Base-by-base conservation (phyloP, 768 basidiomycete species). In the Royoungia palumana region DNA sequence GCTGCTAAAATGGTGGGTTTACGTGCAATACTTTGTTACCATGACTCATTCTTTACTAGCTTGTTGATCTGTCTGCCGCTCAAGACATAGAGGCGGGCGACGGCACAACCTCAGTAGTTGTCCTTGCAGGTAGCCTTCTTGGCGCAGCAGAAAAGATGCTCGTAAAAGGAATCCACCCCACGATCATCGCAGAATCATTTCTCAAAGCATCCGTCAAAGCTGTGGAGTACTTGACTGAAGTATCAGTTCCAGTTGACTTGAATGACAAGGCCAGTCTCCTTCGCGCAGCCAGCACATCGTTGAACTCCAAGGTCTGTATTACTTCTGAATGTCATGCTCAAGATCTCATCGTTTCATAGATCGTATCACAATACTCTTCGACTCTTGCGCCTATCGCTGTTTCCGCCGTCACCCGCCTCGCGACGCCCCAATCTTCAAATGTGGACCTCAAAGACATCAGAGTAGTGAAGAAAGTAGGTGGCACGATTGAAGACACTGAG, bases 11-110 rank as follows among this genome's bases (percentile, higher is more conserved):
- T 99, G 96, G 95, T 84, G 53, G 46, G 14, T 21, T 36, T 41
- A 28, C 39, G 11, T 27, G 22, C 30, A n/a, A 37, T 38, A 17
- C 22, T 14, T 34, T 5, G n/a, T 20, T 30, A 24, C 36, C 19
- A 24, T 34, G 21, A 30, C 49, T 57, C 37, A 54, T 36, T 13
- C 47, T 39, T 17, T 41, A 39, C 53, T 61, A 97, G 95, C 81
- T 99, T 36, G 96, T 99, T 48, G 95, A 99, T 72, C 76, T 99
- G 20, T 97, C 95, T 32, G 90, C 89, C 34, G 96, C 96, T 14
- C 96, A 99, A 76, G 96, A 99, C 67, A 80, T 98, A 40, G 96
- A 98, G 68, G 96, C 96, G 17, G 96, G 96, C 49, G 96, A 99
- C 67, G 96, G 96, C 6, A 99, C 96, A 9, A 99, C 96, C 5